phyloP scores from a whole-genome alignment of 306 rosid genomes.

The Cicer yamashitae region DNA sequence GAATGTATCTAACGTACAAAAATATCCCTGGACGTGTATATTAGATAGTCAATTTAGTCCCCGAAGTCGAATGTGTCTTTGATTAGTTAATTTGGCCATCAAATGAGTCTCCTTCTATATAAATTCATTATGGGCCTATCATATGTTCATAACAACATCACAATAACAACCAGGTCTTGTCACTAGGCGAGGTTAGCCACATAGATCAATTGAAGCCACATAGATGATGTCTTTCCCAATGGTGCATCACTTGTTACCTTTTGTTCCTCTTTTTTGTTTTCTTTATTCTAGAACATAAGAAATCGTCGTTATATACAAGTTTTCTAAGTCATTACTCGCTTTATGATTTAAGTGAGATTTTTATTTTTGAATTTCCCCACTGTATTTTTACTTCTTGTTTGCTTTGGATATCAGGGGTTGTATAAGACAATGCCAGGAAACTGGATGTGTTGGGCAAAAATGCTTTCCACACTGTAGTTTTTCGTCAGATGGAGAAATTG shows the following conservation, averaged over 20 bases:
- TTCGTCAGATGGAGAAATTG: slow-evolving; percentile 55
- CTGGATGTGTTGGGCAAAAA: slow-evolving; percentile 72
- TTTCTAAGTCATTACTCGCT: neutral
- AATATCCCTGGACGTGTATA: no score
- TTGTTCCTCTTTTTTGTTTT: slow-evolving; percentile 4
- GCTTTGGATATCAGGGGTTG: slow-evolving; percentile 58
- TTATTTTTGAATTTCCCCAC: neutral
- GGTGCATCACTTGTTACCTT: neutral
- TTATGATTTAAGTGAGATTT: neutral
- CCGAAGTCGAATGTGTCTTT: neutral
- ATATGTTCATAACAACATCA: neutral
- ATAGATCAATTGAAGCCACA: neutral
- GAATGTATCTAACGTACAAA: no score
- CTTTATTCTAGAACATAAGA: neutral
- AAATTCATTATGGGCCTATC: neutral
- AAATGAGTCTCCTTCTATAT: no score
- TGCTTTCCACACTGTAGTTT: slow-evolving; percentile 70
- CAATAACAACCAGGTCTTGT: slow-evolving; percentile 11
- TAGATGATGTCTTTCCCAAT: neutral
- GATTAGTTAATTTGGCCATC: neutral
- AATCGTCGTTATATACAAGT: slow-evolving; percentile 6
- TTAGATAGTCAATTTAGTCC: no score
- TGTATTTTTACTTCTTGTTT: neutral
- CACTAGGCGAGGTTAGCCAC: neutral
- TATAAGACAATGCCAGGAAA: slow-evolving; percentile 66